These are phyloP conservation scores for Ramalina peruviana DNA, from an alignment of 495 filamentous ascomycete genomes.

Conservation along the genomic window DNA sequence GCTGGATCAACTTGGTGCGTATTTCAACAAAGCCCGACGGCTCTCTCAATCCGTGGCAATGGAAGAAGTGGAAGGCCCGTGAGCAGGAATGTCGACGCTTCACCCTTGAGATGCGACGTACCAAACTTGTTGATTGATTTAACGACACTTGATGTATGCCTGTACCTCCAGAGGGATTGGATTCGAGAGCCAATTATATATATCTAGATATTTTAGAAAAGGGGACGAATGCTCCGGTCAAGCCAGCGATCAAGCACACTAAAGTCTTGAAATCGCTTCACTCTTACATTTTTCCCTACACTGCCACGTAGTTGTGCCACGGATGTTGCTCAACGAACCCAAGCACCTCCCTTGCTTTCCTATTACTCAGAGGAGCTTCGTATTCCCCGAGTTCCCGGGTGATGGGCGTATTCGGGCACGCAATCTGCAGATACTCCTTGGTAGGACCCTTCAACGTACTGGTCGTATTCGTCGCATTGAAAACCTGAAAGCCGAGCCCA, in stretches of 20 bases:
- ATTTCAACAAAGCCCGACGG: too few relatives aligned
- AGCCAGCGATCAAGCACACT: too few relatives aligned
- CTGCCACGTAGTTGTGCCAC: slow-evolving; percentile 28
- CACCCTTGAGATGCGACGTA: too few relatives aligned
- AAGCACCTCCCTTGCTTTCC: slow-evolving; percentile 42
- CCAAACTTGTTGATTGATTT: too few relatives aligned
- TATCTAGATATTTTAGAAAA: background rate
- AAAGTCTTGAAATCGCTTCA: background rate
- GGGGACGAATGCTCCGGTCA: too few relatives aligned
- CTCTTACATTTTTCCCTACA: background rate
- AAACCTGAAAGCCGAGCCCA: slow-evolving; percentile 43
- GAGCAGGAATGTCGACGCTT: too few relatives aligned
- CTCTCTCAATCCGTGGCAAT: too few relatives aligned
- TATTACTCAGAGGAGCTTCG: slow-evolving; percentile 44
- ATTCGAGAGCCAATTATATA: background rate
- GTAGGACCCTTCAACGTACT: slow-evolving; percentile 36
- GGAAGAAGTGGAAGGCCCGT: too few relatives aligned
- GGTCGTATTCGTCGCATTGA: slow-evolving; percentile 47
- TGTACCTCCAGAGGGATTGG: too few relatives aligned
- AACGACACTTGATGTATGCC: background rate
- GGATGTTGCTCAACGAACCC: slow-evolving; percentile 43
- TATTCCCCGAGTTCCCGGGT: slow-evolving; percentile 37
- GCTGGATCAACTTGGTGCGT: too few relatives aligned
- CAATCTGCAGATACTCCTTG: slow-evolving; percentile 32
- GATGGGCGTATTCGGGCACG: slow-evolving; percentile 31